Evolutionary conservation across 2,329 filamentous ascomycete genomes (phyloP).

Genomic region (Fusarium sp.): DNA sequence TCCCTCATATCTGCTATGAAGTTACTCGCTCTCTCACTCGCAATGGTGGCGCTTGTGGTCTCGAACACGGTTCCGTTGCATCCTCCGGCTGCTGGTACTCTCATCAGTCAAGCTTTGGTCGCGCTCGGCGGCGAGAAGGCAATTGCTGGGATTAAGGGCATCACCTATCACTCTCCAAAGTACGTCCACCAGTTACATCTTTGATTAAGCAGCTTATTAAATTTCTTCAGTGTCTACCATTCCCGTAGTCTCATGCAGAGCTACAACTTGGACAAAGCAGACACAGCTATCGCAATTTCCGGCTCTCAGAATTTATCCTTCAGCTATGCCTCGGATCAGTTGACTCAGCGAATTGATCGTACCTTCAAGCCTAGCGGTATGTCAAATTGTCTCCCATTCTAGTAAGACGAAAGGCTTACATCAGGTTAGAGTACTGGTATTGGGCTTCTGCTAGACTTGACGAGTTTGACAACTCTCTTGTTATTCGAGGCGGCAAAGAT

Average conservation of each 20-base stretch:
- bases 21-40: neutral
- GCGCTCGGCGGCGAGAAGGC: neutral
- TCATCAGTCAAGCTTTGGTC: neutral
- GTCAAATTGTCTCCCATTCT: neutral
- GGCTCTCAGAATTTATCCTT: neutral
- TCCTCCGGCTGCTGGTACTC: neutral
- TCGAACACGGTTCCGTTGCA: neutral
- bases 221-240: neutral
- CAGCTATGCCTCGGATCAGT: neutral
- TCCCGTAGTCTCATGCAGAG: neutral
- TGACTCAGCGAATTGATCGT: neutral
- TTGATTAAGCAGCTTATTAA: neutral
- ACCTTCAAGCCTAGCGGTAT: neutral
- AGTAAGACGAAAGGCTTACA: accelerated
- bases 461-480: neutral
- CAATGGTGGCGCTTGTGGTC: neutral
- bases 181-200: accelerated
- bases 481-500: neutral
- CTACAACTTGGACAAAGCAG: neutral
- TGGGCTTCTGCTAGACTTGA: neutral
- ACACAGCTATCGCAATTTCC: neutral
- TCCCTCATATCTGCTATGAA: neutral
- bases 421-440: accelerated
- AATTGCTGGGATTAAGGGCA: neutral
- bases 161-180: neutral